Evolutionary conservation across 2,329 filamentous ascomycete species (phyloP).

Genomic region (Arthrobotrys iridis): DNA sequence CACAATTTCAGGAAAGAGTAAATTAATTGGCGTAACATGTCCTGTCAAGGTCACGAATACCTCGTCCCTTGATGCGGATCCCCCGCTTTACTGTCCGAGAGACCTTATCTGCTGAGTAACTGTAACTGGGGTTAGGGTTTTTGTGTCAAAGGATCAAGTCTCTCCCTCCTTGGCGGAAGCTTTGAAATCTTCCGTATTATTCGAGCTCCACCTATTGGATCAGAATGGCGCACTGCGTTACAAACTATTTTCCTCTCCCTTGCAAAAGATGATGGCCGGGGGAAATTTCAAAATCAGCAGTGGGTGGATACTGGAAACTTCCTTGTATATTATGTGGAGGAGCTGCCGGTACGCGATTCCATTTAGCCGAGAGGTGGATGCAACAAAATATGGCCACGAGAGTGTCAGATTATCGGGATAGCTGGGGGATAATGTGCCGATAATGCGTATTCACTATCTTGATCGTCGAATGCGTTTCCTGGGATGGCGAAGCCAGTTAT

Average conservation of each 20-base stretch:
- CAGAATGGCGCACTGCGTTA: conserved; percentile 44
- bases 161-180: neutral
- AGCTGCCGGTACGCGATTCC: conserved; percentile 50
- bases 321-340: conserved; percentile 19
- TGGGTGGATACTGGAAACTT: conserved; percentile 14
- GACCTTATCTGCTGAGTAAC: conserved; percentile 18
- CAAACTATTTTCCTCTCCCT: conserved; percentile 19
- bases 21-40: neutral
- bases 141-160: neutral
- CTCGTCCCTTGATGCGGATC: conserved; percentile 44
- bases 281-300: neutral
- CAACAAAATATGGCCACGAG: neutral
- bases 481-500: conserved; percentile 20
- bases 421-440: conserved; percentile 5
- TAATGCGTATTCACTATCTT: conserved; percentile 8
- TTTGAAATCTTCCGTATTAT: conserved; percentile 32
- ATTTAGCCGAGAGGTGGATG: conserved; percentile 44
- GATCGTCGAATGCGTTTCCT: conserved; percentile 25
- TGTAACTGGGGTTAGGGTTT: neutral
- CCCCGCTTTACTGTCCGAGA: conserved; percentile 30
- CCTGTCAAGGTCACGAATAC: neutral
- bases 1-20: conserved; percentile 4
- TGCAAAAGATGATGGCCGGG: neutral
- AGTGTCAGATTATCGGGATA: conserved; percentile 42
- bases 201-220: conserved; percentile 42